phyloP scores from a whole-genome alignment of 1,139 yeast genomes.

The Yamadazyma diospyri region DNA sequence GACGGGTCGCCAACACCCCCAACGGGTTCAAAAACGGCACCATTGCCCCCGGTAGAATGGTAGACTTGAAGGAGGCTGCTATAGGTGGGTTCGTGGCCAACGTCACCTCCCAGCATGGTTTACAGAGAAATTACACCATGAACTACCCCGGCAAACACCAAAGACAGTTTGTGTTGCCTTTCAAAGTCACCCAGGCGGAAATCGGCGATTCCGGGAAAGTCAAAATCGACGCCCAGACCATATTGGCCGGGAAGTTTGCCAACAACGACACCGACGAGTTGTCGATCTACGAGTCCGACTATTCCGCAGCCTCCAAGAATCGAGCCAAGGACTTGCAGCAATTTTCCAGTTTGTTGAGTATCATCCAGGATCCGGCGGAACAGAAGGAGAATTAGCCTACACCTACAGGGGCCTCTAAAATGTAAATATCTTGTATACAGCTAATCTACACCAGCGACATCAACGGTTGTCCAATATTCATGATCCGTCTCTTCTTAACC shows the following conservation, averaged over 20 bases:
- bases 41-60: constrained; percentile 69
- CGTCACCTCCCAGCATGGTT: constrained; percentile 35
- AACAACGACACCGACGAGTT: constrained; percentile 16
- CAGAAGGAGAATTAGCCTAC: too few relatives aligned
- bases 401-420: not conserved
- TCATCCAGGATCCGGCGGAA: constrained; percentile 10
- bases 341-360: constrained; percentile 15
- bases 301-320: constrained; percentile 34
- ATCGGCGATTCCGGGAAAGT: constrained; percentile 35
- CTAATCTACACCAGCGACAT: not conserved
- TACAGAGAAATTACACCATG: constrained; percentile 40
- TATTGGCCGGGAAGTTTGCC: constrained; percentile 3
- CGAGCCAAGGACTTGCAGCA: constrained; percentile 27
- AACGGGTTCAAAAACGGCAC: constrained; percentile 61
- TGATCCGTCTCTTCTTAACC: constrained; percentile 31
- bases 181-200: constrained; percentile 40
- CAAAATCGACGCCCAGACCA: constrained; percentile 32
- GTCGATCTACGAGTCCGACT: constrained; percentile 24
- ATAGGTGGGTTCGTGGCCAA: constrained; percentile 71
- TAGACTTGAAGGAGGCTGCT: constrained; percentile 55
- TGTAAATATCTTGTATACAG: not conserved
- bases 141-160: constrained; percentile 43
- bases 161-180: constrained; percentile 45
- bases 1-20: constrained; percentile 71
- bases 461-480: constrained; percentile 8